Percentiles rank a stretch among this genome's conserved stretches.
These are phyloP conservation scores for Dovyalis caffra DNA, from an alignment of 345 rosid genomes.

Conservation along the genomic window DNA sequence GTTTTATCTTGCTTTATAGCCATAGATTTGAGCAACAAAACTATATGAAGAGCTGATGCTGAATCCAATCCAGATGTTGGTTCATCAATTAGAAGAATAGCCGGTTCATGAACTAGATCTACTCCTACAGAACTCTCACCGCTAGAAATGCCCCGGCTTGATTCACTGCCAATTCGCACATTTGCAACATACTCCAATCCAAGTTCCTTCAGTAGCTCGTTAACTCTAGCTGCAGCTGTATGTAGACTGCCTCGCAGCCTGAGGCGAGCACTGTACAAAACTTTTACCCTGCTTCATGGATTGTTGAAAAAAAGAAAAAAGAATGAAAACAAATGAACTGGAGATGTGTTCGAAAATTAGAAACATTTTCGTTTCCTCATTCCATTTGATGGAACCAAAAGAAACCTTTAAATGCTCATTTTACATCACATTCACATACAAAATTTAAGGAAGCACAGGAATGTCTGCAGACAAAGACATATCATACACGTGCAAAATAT, in stretches of 20 bases:
- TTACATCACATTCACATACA: too few species aligned
- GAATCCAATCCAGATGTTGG: slow-evolving; percentile 38
- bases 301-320: too few species aligned
- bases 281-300: too few species aligned
- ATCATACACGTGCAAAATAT: too few species aligned
- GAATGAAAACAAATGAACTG: too few species aligned
- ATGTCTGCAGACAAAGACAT: too few species aligned
- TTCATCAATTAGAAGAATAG: slow-evolving; percentile 33
- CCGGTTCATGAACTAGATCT: slow-evolving; percentile 35
- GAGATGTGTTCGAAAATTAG: too few species aligned
- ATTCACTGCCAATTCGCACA: slow-evolving; percentile 22
- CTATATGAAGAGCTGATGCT: slow-evolving; percentile 28
- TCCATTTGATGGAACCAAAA: too few species aligned
- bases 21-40: slow-evolving; percentile 29
- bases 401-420: too few species aligned
- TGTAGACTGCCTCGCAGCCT: slow-evolving; percentile 18
- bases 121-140: slow-evolving; percentile 37
- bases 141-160: slow-evolving; percentile 29
- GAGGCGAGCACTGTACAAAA: slow-evolving; percentile 33
- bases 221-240: slow-evolving; percentile 21
- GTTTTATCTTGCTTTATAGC: slow-evolving; percentile 27
- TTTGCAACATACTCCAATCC: slow-evolving; percentile 33
- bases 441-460: too few species aligned
- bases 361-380: too few species aligned
- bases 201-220: slow-evolving; percentile 24